These are phyloP conservation scores for Pouteria glomerata DNA, from an alignment of 148 eudicot species.

Conservation along the genomic window DNA sequence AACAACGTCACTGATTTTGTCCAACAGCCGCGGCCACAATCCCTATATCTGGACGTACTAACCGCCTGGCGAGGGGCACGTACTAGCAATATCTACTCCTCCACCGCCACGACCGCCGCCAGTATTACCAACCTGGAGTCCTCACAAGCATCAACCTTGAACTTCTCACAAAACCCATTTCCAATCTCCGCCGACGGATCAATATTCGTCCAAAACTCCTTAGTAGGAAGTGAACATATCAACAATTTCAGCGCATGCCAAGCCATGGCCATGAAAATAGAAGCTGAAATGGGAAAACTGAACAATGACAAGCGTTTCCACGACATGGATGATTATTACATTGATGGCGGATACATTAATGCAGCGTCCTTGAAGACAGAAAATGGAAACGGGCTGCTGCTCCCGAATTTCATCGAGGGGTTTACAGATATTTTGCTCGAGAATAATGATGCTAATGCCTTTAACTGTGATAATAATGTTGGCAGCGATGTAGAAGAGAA, in stretches of 20 bases:
- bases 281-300: no score
- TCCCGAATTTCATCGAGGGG: neutral
- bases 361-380: neutral
- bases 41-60: constrained; percentile 24
- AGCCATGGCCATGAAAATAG: no score
- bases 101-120: no score
- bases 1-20: neutral
- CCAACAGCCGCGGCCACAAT: neutral
- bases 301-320: neutral
- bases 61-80: constrained; percentile 23
- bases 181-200: neutral
- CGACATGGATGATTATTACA: neutral
- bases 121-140: no score
- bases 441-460: neutral
- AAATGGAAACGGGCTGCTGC: neutral
- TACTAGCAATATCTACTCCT: neutral
- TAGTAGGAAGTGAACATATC: neutral
- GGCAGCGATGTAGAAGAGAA: neutral
- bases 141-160: neutral
- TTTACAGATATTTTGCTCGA: neutral
- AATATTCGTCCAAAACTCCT: neutral
- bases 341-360: neutral
- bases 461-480: neutral
- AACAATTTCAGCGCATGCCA: neutral
- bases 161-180: neutral